Percentiles rank a stretch among this genome's conserved stretches.
phyloP scores from a whole-genome alignment of 495 filamentous ascomycete genomes.

The Neurospora cerealis region DNA sequence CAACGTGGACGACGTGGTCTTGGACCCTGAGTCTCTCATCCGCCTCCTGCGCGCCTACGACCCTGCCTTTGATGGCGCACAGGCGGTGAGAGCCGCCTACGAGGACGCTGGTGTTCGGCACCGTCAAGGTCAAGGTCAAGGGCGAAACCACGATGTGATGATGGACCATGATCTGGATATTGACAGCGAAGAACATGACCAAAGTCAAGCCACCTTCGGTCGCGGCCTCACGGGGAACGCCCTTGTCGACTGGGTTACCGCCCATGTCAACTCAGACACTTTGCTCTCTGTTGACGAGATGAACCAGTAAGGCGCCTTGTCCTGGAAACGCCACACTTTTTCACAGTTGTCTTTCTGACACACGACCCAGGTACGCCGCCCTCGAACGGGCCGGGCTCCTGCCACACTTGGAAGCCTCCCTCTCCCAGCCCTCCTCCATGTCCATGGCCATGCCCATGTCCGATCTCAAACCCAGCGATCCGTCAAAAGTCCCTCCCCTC shows the following conservation, averaged over 20 bases:
- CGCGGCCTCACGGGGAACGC: conserved; percentile 10
- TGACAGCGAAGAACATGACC: conserved; percentile 8
- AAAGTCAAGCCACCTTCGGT: conserved; percentile 6
- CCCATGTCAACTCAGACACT: conserved; percentile 33
- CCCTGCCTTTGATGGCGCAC: conserved; percentile 16
- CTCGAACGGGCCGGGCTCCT: conserved; percentile 24
- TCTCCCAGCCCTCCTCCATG: not conserved
- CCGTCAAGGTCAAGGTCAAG: not conserved
- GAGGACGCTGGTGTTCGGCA: not conserved
- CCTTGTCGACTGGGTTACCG: conserved; percentile 29
- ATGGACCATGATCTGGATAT: not conserved
- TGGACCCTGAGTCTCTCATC: conserved; percentile 20
- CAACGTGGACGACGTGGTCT: not conserved
- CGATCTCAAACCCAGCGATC: not conserved
- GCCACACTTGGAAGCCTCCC: not conserved
- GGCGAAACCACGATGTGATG: not conserved
- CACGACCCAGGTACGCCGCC: conserved; percentile 23
- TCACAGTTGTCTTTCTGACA: not conserved
- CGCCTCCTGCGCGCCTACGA: conserved; percentile 17
- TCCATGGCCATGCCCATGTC: not conserved
- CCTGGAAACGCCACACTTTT: not conserved
- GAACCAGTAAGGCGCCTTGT: conserved; percentile 20
- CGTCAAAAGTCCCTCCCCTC: conserved; percentile 17
- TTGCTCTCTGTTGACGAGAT: conserved; percentile 34
- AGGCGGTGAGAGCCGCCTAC: conserved; percentile 20